phyloP scores from a whole-genome alignment of 805 yeast species.

The Pichia heedii region DNA sequence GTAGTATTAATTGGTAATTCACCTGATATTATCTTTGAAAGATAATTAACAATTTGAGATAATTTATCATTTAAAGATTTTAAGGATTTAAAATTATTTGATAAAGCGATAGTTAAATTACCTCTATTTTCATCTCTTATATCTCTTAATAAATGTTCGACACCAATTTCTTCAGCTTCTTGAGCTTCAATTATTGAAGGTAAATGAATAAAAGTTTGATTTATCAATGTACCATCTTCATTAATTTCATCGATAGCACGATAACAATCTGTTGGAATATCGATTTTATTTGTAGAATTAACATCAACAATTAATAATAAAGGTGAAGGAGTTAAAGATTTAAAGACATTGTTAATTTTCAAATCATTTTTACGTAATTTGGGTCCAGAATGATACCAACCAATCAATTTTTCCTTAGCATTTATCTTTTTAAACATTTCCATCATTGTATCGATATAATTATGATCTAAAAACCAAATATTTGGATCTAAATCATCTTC shows the following conservation, averaged over 20 bases:
- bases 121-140: slow-evolving; percentile 97
- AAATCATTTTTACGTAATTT: slow-evolving; percentile 81
- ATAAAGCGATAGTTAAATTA: slow-evolving; percentile 72
- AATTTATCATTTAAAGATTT: slow-evolving; percentile 78
- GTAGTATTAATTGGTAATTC: slow-evolving; percentile 82
- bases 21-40: slow-evolving; percentile 62
- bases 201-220: slow-evolving; percentile 85
- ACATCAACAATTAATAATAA: slow-evolving; percentile 86
- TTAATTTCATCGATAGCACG: slow-evolving; percentile 90
- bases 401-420: slow-evolving; percentile 91
- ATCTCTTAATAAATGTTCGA: slow-evolving; percentile 89
- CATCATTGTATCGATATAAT: slow-evolving; percentile 90
- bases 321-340: slow-evolving; percentile 73
- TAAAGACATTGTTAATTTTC: slow-evolving; percentile 84
- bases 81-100: slow-evolving; percentile 82
- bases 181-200: slow-evolving; percentile 94
- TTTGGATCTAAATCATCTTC: slow-evolving; percentile 87
- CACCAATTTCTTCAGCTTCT: slow-evolving; percentile 99
- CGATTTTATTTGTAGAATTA: slow-evolving; percentile 65
- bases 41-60: slow-evolving; percentile 65
- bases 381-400: slow-evolving; percentile 99
- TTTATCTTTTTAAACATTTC: slow-evolving; percentile 97
- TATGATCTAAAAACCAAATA: slow-evolving; percentile 97
- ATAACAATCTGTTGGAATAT: slow-evolving; percentile 94
- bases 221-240: slow-evolving; percentile 90